These are phyloP conservation scores for Neurospora hispaniola DNA, from an alignment of 495 filamentous ascomycete species.

Conservation along the genomic window DNA sequence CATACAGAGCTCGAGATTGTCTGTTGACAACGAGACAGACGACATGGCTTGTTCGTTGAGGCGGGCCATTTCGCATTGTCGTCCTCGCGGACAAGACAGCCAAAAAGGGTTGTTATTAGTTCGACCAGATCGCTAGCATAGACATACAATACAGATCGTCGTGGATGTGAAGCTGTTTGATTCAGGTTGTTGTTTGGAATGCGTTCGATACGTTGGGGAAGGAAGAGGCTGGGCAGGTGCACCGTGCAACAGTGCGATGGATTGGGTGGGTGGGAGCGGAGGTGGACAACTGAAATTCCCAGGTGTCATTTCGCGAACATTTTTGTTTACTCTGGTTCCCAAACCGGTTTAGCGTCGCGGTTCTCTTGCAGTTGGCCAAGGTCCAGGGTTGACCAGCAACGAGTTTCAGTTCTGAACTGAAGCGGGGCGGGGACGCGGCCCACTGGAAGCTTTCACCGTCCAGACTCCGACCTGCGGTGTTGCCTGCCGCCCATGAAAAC, in stretches of 20 bases:
- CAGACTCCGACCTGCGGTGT: too few species aligned
- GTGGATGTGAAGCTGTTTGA: not conserved
- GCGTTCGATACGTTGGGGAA: not conserved
- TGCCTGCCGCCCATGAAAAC: too few species aligned
- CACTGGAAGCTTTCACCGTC: not conserved
- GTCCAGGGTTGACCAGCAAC: constrained; percentile 9
- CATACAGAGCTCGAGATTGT: constrained; percentile 63
- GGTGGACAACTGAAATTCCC: constrained; percentile 13
- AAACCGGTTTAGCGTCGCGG: constrained; percentile 13
- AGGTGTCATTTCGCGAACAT: constrained; percentile 10
- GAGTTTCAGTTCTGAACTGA: not conserved
- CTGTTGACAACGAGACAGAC: constrained; percentile 41
- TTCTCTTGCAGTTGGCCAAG: not conserved
- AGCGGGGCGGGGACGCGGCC: not conserved
- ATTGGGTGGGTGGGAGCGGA: not conserved
- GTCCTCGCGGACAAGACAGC: not conserved
- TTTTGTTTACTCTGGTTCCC: constrained; percentile 23
- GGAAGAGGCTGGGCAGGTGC: not conserved
- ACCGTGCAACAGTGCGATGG: not conserved
- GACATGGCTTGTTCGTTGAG: constrained; percentile 71
- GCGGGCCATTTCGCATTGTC: constrained; percentile 61
- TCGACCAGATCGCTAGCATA: not conserved
- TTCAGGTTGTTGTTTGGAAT: not conserved
- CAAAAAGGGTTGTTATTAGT: not conserved
- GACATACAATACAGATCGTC: not conserved